Conservation (phyloP, 2,329 filamentous ascomycete genomes). For the Plenodomus lindquistii region DNA sequence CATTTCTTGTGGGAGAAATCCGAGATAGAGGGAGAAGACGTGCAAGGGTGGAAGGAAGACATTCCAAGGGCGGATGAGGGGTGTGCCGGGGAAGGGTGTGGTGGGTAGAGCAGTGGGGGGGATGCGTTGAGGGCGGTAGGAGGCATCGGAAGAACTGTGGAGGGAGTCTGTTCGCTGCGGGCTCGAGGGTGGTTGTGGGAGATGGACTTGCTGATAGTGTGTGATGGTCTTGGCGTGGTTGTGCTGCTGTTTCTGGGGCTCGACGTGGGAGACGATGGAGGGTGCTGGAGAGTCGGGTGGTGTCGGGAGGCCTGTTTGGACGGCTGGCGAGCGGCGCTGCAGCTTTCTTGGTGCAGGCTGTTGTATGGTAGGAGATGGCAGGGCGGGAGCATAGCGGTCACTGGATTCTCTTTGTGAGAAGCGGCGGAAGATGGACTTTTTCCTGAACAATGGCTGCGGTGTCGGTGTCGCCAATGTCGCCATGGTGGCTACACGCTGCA, state of each 20-base stretch:
- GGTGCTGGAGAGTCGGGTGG: constrained; percentile 12
- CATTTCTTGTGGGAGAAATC: constrained; percentile 26
- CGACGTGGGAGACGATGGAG: constrained; percentile 2
- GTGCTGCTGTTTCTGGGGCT: constrained; percentile 1
- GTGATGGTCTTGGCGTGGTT: constrained; percentile 3
- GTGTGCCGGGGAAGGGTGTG: constrained; percentile 21
- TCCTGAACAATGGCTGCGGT: constrained; percentile 15
- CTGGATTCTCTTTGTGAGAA: constrained; percentile 16
- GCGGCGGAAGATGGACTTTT: constrained; percentile 23
- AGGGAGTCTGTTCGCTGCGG: constrained; percentile 1
- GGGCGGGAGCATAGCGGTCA: constrained; percentile 1
- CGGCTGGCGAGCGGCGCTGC: constrained; percentile 7
- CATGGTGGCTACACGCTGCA: constrained; percentile 1
- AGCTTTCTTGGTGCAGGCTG: constrained; percentile 6
- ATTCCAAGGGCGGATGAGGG: constrained; percentile 32
- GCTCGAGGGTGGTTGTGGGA: constrained; percentile 6
- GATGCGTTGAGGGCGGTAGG: constrained; percentile 8
- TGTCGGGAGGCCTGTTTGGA: constrained; percentile 8
- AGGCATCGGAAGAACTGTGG: background rate
- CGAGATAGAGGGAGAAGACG: constrained; percentile 34
- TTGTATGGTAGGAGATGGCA: background rate
- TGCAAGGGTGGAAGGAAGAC: constrained; percentile 38
- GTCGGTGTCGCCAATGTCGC: background rate
- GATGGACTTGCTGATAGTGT: constrained; percentile 11
- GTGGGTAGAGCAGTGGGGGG: constrained; percentile 19